A percentile compares a stretch with the other conserved stretches of the same genome.
Evolutionary conservation across 2,329 filamentous ascomycete genomes (phyloP).

Genomic region (Botrytis medusae): DNA sequence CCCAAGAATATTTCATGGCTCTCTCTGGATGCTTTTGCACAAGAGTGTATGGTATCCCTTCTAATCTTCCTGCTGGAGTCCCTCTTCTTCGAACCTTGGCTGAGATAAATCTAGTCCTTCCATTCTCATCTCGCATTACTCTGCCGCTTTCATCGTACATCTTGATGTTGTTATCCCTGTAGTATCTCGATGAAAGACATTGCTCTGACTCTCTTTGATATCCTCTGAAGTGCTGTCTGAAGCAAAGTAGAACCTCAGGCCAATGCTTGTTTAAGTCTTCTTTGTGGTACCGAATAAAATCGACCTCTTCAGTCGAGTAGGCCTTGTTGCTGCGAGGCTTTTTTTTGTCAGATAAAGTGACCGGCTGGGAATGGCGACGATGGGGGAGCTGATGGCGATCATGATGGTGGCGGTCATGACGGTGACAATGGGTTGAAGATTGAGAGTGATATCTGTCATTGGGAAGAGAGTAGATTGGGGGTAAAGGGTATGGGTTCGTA

Average conservation of each 20-base stretch:
- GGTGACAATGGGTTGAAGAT: background rate
- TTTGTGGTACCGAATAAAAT: constrained; percentile 26
- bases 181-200: constrained; percentile 25
- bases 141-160: constrained; percentile 15
- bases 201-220: constrained; percentile 13
- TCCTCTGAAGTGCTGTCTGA: background rate
- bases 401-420: background rate
- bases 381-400: background rate
- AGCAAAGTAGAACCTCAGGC: constrained; percentile 16
- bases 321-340: constrained; percentile 25
- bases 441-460: background rate
- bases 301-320: constrained; percentile 25
- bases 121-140: constrained; percentile 17
- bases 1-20: constrained; percentile 24
- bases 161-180: constrained; percentile 23
- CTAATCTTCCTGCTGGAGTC: constrained; percentile 17
- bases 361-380: background rate
- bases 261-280: constrained; percentile 23
- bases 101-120: constrained; percentile 16
- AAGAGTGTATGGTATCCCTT: constrained; percentile 22
- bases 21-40: constrained; percentile 23
- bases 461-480: background rate
- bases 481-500: background rate
- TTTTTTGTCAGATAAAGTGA: background rate
- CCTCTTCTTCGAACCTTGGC: constrained; percentile 25